These are phyloP conservation scores for Kazachstania sp. DNA, from an alignment of 1,139 yeast species.

Conservation along the genomic window DNA sequence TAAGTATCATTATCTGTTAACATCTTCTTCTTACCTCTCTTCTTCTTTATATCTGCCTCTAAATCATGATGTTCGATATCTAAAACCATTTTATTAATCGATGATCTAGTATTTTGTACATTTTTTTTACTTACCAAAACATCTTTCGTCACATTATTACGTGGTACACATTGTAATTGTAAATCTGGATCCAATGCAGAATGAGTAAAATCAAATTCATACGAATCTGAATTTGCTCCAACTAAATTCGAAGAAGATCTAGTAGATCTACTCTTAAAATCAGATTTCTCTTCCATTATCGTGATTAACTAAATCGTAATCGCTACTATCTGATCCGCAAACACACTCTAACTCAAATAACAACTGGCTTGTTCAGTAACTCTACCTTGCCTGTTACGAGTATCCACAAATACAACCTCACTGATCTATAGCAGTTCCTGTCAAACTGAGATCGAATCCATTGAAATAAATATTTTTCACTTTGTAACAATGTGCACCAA, in stretches of 20 bases:
- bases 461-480: too few species aligned
- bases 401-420: too few species aligned
- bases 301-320: too few species aligned
- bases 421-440: too few species aligned
- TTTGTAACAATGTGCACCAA: too few species aligned
- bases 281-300: background rate
- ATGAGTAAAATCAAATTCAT: constrained; percentile 26
- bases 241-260: constrained; percentile 4
- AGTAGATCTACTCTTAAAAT: background rate
- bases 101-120: constrained; percentile 11
- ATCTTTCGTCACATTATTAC: background rate
- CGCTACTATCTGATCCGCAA: too few species aligned
- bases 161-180: constrained; percentile 10
- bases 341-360: too few species aligned
- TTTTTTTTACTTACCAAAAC: background rate
- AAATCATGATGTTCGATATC: constrained; percentile 10
- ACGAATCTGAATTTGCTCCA: constrained; percentile 14
- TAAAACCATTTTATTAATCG: constrained; percentile 19
- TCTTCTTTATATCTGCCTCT: background rate
- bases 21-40: too few species aligned
- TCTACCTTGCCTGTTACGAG: too few species aligned
- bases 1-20: too few species aligned
- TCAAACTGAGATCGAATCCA: too few species aligned
- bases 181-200: constrained; percentile 15
- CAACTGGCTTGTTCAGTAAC: too few species aligned